phyloP scores from a whole-genome alignment of 164 flowering plant species.

The Macadamia integrifolia region DNA sequence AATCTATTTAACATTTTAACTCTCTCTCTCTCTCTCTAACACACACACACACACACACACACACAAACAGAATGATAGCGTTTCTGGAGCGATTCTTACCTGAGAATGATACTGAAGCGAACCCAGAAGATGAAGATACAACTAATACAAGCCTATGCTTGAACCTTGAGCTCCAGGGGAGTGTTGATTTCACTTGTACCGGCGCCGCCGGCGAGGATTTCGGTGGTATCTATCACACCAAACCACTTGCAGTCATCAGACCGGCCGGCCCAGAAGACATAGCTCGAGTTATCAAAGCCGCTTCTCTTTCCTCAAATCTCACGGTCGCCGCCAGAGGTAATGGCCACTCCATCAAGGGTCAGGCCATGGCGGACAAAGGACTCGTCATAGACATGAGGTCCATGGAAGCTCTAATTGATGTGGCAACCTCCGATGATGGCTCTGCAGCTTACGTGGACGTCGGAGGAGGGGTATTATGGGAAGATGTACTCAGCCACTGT shows the following conservation, averaged over 20 bases:
- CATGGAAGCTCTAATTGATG: conserved; percentile 14
- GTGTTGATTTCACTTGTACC: conserved; percentile 22
- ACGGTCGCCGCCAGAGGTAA: conserved; percentile 90
- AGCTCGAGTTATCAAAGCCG: conserved; percentile 29
- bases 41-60: too few species aligned
- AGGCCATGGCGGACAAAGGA: conserved; percentile 70
- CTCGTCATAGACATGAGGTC: conserved; percentile 72
- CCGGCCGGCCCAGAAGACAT: too few species aligned
- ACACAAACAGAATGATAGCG: conserved; percentile 39
- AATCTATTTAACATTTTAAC: too few species aligned
- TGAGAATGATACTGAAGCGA: conserved; percentile 35
- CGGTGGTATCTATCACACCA: too few species aligned
- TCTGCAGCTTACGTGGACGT: conserved; percentile 40
- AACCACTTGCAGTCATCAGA: too few species aligned
- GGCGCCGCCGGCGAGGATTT: conserved; percentile 6
- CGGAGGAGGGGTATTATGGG: conserved; percentile 86
- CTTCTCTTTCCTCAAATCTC: conserved; percentile 29
- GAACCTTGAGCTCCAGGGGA: conserved; percentile 37
- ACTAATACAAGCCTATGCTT: conserved; percentile 15
- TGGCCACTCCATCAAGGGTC: conserved; percentile 94
- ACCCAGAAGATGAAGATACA: conserved; percentile 10
- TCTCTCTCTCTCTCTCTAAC: too few species aligned
- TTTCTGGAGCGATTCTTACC: conserved; percentile 42
- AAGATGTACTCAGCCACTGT: conserved; percentile 50
- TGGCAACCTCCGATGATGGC: conserved; percentile 9